Base-by-base conservation (phyloP, 805 yeast genomes). In the Suhomyces pyralidae region DNA sequence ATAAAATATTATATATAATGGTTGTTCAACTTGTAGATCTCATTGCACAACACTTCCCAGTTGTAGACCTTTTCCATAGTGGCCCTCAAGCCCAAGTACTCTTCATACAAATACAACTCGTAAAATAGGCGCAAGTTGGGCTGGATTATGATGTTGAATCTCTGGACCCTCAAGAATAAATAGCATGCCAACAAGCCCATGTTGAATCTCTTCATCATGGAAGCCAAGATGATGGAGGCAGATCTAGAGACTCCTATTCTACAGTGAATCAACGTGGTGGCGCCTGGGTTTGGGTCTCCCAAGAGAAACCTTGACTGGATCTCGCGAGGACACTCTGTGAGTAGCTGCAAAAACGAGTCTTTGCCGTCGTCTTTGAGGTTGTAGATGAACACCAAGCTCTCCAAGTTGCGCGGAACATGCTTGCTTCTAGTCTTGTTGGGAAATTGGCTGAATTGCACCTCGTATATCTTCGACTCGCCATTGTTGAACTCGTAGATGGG, bases 231-330 rank as follows among this genome's bases (percentile, higher is more conserved):
- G 44, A 74, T 65, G 10, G 77, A 65, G 5, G 77, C 79, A n/a
- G 76, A 71, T 34, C 79, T 59, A 5, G 76, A 71, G 15, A 74
- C 79, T 0, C 79, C 79, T 43, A 74, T 73, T 25, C 69, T 64
- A 56, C 79, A 74, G 55, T 74, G 78, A 15, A 70, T 65, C 51
- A 74, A 55, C 1, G 70, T 61, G 40, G 58, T 56, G 44, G 46
- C 17, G 7, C 24, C 40, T 24, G 40, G 40, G 9, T 28, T 17
- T 7, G 68, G 67, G 24, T 60, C 52, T 10, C 58, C 61, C 25
- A 70, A 54, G 19, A 67, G 50, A 22, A 68, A 46, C 40, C 66
- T 67, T n/a, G 59, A 53, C 52, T 68, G 76, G 25, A 73, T 59
- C 15, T 56, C 56, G 9, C 54, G 58, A 1, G 76, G 77, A 40